A percentile compares a stretch with the other conserved stretches of the same genome.
Evolutionary conservation across 2,329 filamentous ascomycete species (phyloP).

Genomic region (Helicocarpus griseus): DNA sequence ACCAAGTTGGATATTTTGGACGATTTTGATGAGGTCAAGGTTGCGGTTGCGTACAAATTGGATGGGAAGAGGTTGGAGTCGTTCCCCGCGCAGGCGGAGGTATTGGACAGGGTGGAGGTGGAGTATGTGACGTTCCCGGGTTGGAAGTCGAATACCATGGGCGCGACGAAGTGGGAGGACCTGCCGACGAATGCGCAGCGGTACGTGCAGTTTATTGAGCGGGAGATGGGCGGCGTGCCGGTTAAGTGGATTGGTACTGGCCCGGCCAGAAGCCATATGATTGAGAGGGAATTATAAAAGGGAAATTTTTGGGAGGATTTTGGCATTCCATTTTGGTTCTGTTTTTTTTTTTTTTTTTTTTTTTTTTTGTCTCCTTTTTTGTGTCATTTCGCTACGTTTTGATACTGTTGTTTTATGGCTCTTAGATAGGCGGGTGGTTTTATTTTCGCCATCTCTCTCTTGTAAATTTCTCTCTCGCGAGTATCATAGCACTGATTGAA

Average conservation of each 20-base stretch:
- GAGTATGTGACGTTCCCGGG: conserved; percentile 51
- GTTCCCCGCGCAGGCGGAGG: conserved; percentile 49
- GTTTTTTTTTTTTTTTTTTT: conserved; percentile 3
- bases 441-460: not conserved
- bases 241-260: conserved; percentile 57
- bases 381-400: not conserved
- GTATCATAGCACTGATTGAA: not conserved
- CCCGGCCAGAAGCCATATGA: conserved; percentile 53
- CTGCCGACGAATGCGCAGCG: conserved; percentile 48
- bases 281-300: conserved; percentile 30
- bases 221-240: conserved; percentile 42
- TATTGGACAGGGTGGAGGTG: conserved; percentile 45
- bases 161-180: conserved; percentile 46
- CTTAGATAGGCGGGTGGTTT: not conserved
- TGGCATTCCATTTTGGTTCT: not conserved
- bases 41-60: conserved; percentile 48
- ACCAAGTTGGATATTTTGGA: conserved; percentile 58
- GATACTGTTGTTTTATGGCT: not conserved
- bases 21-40: conserved; percentile 53
- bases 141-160: conserved; percentile 53
- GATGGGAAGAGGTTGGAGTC: conserved; percentile 41
- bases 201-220: conserved; percentile 55
- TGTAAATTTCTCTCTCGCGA: not conserved
- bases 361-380: not conserved
- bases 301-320: not conserved